Conservation (phyloP, 306 rosid genomes). For the Spatholobus suberectus region DNA sequence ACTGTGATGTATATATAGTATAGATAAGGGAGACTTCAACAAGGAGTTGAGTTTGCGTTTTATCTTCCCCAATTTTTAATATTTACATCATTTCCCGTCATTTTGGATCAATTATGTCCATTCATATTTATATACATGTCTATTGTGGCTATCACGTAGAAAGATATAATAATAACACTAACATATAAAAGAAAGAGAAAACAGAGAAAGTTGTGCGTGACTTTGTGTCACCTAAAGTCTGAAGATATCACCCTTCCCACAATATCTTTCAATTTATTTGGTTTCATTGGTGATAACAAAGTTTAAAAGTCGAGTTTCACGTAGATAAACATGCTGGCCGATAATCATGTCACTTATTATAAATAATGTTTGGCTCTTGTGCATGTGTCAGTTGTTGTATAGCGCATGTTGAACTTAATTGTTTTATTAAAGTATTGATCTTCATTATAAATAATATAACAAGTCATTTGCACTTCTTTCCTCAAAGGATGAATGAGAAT, state of each 20-base stretch:
- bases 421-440: background rate
- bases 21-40: background rate
- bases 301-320: background rate
- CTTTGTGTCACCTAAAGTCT: background rate
- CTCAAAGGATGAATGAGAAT: background rate
- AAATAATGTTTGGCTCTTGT: background rate
- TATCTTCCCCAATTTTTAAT: background rate
- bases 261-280: background rate
- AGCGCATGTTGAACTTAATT: background rate
- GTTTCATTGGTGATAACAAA: background rate
- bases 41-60: background rate
- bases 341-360: background rate
- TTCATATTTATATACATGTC: background rate
- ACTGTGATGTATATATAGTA: background rate
- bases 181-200: background rate
- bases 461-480: background rate
- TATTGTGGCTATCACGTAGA: background rate
- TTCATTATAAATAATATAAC: background rate
- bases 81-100: background rate
- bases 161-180: background rate
- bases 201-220: background rate
- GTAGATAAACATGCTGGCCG: background rate
- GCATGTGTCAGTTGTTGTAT: background rate
- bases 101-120: background rate
- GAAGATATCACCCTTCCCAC: background rate